Evolutionary conservation across 1,284 basidiomycete genomes (phyloP).

Genomic region (Sporisorium exsertum): DNA sequence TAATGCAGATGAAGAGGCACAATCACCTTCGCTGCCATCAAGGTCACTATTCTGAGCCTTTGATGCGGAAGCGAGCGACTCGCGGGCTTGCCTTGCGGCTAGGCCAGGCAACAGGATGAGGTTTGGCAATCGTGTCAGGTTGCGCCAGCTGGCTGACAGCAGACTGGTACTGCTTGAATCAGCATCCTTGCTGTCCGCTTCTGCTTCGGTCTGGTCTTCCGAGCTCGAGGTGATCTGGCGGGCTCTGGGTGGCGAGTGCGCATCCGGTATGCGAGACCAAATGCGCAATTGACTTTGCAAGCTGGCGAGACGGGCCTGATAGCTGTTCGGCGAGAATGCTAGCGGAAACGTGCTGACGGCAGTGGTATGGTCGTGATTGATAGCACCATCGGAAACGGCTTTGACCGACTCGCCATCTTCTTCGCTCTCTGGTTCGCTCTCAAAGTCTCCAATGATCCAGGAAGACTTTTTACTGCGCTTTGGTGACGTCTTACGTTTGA

Average conservation of each 20-base stretch:
- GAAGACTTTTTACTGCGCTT: constrained; percentile 39
- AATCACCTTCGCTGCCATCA: not conserved
- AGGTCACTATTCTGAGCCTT: constrained; percentile 2
- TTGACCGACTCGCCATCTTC: constrained; percentile 16
- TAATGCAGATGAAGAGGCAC: not conserved
- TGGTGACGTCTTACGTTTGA: constrained; percentile 29
- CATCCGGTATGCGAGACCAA: constrained; percentile 30
- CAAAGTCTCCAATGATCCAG: constrained; percentile 50
- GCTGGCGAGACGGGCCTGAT: constrained; percentile 43
- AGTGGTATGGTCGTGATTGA: constrained; percentile 11
- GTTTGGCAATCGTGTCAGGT: constrained; percentile 43
- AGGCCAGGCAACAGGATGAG: constrained; percentile 50
- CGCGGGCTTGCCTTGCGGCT: constrained; percentile 39
- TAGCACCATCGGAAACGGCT: not conserved
- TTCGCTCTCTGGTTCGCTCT: constrained; percentile 42
- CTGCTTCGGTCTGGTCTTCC: constrained; percentile 22
- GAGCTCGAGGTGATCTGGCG: constrained; percentile 37
- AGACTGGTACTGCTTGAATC: constrained; percentile 23
- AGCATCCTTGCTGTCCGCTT: constrained; percentile 18
- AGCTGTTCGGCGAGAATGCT: constrained; percentile 22
- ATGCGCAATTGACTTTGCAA: constrained; percentile 46
- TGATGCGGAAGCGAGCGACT: constrained; percentile 18
- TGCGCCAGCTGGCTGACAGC: constrained; percentile 50
- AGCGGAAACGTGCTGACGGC: constrained; percentile 26
- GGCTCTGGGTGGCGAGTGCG: not conserved